Conservation (phyloP, 2,329 filamentous ascomycete genomes). For the Dothideomycetes sp. region DNA sequence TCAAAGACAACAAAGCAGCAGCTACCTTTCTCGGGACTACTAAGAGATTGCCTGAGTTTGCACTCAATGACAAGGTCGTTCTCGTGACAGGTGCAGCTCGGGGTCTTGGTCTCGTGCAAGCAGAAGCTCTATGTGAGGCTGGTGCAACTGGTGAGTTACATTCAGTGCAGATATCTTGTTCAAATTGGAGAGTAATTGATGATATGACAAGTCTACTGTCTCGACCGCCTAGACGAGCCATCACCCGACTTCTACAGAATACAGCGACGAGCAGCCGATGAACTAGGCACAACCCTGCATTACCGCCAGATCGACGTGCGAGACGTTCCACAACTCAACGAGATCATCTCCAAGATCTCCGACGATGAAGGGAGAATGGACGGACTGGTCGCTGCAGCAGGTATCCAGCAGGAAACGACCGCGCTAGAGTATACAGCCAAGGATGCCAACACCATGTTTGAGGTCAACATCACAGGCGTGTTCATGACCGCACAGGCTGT, state of each 20-base stretch:
- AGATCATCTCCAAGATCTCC: slow-evolving; percentile 57
- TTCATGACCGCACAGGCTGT: slow-evolving; percentile 55
- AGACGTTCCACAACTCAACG: slow-evolving; percentile 56
- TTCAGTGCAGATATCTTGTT: no score
- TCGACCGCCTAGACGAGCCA: slow-evolving; percentile 51
- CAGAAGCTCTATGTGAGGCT: slow-evolving; percentile 63
- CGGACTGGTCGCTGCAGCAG: slow-evolving; percentile 64
- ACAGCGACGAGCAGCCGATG: slow-evolving; percentile 49
- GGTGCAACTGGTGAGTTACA: slow-evolving; percentile 49
- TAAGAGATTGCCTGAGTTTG: slow-evolving; percentile 58
- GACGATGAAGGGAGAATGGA: slow-evolving; percentile 62
- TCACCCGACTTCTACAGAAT: slow-evolving; percentile 53
- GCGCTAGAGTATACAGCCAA: slow-evolving; percentile 65
- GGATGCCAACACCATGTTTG: slow-evolving; percentile 52
- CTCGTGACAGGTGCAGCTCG: slow-evolving; percentile 61
- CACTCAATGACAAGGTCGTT: slow-evolving; percentile 58
- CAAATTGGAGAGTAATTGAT: no score
- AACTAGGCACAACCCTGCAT: slow-evolving; percentile 53
- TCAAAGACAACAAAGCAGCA: slow-evolving; percentile 20
- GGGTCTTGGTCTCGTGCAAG: slow-evolving; percentile 62
- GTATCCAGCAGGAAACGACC: slow-evolving; percentile 72
- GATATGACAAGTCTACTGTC: slow-evolving; percentile 57
- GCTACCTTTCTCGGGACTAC: slow-evolving; percentile 24
- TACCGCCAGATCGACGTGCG: slow-evolving; percentile 77
- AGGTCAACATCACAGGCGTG: slow-evolving; percentile 49